These are phyloP conservation scores for Cajanus cajan DNA, from an alignment of 306 rosid species.

Conservation along the genomic window DNA sequence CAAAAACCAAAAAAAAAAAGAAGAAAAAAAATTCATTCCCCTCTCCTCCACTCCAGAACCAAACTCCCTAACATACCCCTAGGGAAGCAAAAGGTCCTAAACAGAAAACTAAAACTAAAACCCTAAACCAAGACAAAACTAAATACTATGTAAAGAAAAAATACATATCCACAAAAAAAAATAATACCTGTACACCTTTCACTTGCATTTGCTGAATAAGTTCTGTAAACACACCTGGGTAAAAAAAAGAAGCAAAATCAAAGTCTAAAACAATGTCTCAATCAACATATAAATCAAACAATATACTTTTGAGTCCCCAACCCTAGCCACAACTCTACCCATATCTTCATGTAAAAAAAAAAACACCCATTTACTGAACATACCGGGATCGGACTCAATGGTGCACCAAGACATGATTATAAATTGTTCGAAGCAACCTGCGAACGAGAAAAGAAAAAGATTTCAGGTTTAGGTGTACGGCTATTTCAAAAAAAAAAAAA, in stretches of 20 bases:
- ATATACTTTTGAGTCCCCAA: background rate
- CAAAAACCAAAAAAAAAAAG: too few species aligned
- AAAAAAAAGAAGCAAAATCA: constrained; percentile 23
- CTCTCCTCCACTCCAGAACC: background rate
- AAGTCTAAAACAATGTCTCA: constrained; percentile 14
- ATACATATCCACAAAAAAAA: background rate
- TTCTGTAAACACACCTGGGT: constrained; percentile 89
- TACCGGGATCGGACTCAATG: constrained; percentile 99
- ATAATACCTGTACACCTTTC: constrained; percentile 85
- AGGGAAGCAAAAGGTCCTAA: background rate
- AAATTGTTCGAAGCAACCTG: constrained; percentile 43
- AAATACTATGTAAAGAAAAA: background rate
- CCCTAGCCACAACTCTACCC: background rate
- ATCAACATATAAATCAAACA: constrained; percentile 8
- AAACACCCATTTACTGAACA: background rate
- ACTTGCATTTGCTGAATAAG: constrained; percentile 99
- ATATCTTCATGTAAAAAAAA: background rate
- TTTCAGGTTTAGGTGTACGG: background rate
- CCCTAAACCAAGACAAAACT: background rate
- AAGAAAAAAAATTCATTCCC: too few species aligned
- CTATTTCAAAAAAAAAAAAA: background rate
- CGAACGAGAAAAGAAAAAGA: background rate
- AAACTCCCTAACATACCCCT: background rate
- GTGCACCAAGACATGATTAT: constrained; percentile 97
- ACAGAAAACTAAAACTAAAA: constrained; percentile 10